Evolutionary conservation across 495 filamentous ascomycete species (phyloP), one percentile per base, ranked within the genome.

Genomic region (Penicillium angulare): DNA sequence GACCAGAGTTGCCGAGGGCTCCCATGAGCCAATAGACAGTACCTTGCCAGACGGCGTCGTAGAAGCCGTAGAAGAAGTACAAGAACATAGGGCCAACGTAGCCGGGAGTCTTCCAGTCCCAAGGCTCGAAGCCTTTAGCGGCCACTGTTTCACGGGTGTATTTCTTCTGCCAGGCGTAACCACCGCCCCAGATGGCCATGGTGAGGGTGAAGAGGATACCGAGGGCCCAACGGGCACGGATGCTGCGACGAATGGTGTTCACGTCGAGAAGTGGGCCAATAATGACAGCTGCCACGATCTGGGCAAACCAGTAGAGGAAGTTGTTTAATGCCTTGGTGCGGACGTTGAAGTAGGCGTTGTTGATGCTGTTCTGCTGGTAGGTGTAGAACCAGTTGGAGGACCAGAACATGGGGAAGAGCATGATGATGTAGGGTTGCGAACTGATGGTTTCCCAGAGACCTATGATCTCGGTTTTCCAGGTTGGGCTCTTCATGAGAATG

Each of bases 1-100:
- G 87, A 50, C 88, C 85, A 21, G 91, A 92, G 77, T 96, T 96
- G 53, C 87, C 89, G 44, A 95, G 76, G 9, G 91, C 81, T 36
- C 91, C 91, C 86, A 96, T 95, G 70, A 84, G 83, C 89, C 89
- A 95, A 76, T 95, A 95, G 35, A 92, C 86, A 58, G 72, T 78
- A 3, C 86, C 88, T 67, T 92, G 88, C 76, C 76, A 77, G 31
- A 68, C 31, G 4, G 75, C 73, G 52, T 80, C 78, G 54, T 69
- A 81, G 57, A 72, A 65, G 21, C 78, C 78, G 53, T 80, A 80
- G 56, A 79, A 78, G 64, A 79, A 74, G 62, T 78, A 80, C 2
- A 80, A 58, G 58, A 79, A 77, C 68, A 79, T 77, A 3, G 75
- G 77, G 2, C 73, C 77, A 3, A 69, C 64, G 40, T 67, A 77